These are phyloP conservation scores for Cyclotella sp. DNA, from an alignment of 108 stramenopile genomes.

Conservation along the genomic window DNA sequence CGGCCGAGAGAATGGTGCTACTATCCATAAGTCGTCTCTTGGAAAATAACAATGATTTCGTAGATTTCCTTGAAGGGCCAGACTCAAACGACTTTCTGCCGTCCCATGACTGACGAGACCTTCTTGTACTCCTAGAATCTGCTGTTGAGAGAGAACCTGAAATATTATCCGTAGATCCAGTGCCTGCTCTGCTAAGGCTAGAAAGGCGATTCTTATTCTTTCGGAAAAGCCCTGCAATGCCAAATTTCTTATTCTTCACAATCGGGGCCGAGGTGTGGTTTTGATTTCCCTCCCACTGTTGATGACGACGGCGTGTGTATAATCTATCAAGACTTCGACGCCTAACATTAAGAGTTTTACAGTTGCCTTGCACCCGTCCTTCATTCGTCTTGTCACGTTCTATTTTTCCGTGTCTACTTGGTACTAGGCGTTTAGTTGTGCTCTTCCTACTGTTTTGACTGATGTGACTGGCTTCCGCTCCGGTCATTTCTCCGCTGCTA, in stretches of 20 bases:
- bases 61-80: conserved; percentile 11
- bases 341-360: not conserved
- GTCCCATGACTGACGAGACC: not conserved
- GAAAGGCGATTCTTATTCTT: not conserved
- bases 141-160: not conserved
- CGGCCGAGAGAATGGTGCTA: not conserved
- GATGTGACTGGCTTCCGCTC: not conserved
- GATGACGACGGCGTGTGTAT: not conserved
- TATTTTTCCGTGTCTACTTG: not conserved
- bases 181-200: not conserved
- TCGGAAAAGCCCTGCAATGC: not conserved
- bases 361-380: not conserved
- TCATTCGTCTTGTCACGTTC: not conserved
- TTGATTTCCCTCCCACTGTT: not conserved
- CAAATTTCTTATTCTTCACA: not conserved
- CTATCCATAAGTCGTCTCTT: not conserved
- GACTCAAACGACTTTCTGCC: not conserved
- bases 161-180: not conserved
- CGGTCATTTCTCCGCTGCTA: not conserved
- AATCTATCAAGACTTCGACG: too few relatives aligned
- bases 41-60: not conserved
- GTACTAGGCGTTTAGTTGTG: too few relatives aligned
- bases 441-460: conserved; percentile 2
- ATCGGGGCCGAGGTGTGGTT: not conserved
- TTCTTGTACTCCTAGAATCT: not conserved